Base-by-base conservation (phyloP, 495 filamentous ascomycete species). In the Daldinia decipiens region DNA sequence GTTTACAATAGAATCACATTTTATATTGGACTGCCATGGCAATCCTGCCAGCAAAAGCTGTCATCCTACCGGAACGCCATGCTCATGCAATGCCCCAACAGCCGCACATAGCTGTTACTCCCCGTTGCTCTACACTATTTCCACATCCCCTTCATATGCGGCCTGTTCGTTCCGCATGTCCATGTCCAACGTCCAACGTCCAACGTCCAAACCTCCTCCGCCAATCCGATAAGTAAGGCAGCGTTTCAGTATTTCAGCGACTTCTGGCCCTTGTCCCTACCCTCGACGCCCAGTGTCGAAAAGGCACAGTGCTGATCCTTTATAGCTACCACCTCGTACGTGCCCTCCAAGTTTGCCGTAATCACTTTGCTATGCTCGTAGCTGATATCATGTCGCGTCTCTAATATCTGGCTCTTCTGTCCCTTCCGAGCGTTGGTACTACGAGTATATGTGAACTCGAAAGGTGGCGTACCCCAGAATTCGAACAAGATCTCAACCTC, bases 381-480 rank as follows among this genome's bases (percentile, higher is more conserved):
- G 24, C 91, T 94, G 6, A 91, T 87, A 63, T 95, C 92, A 65
- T 94, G 93, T 72, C 92, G 89, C 72, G 94, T 97, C 79, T 98
- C 95, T 21, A 98, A 82, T 17, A 99, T 86, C 75, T 90, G 86
- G 6, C 90, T 83, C 75, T 88, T 92, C 76, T 88, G 88, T 3
- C 93, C 91, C 83, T 89, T 93, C 64, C 84, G 85, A 17, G 86
- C 87, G 77, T 95, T 97, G 43, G 92, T 92, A 78, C 91, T 94
- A 68, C 95, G 86, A 32, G 95, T 98, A 75, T 95, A 98, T 79
- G 94, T 97, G 78, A 98, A 98, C 79, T 98, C 94, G 75, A 99
- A 99, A 11, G 95, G 95, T 65, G 95, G 95, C 11, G 93, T 95
- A 50, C 95, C 95, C 81, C 90, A 92, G 77, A 99, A 98, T 72